Evolutionary conservation across 495 filamentous ascomycete genomes (phyloP).

Genomic region (Podospora tetraspora): DNA sequence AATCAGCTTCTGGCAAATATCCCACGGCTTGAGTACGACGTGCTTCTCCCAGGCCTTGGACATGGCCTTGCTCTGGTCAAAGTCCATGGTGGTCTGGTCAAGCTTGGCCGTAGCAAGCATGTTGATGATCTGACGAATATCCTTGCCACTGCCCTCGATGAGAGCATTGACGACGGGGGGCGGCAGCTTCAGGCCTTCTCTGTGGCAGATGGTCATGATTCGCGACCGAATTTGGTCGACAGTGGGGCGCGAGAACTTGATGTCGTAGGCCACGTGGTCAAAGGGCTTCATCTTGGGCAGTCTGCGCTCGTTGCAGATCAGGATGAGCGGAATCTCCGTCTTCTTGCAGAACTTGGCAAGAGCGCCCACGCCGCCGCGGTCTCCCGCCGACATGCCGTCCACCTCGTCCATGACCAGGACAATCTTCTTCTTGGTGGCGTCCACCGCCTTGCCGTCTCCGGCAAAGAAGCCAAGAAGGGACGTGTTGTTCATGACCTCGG

Average conservation of each 20-base stretch:
- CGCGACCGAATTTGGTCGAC: conserved; percentile 82
- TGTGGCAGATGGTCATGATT: conserved; percentile 88
- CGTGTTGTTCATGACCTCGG: conserved; percentile 86
- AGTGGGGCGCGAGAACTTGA: conserved; percentile 85
- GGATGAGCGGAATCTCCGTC: conserved; percentile 87
- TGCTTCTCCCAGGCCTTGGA: conserved; percentile 98
- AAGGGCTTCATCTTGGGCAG: conserved; percentile 98
- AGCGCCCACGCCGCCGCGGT: conserved; percentile 92
- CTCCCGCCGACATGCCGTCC: conserved; percentile 97
- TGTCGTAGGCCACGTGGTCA: conserved; percentile 72
- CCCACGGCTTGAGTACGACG: conserved; percentile 93
- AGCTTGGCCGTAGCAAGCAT: conserved; percentile 94
- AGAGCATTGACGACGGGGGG: conserved; percentile 84
- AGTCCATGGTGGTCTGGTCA: conserved; percentile 72
- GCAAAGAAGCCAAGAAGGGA: conserved; percentile 90
- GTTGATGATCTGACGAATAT: conserved; percentile 97
- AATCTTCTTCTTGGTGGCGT: conserved; percentile 79
- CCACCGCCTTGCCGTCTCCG: conserved; percentile 72
- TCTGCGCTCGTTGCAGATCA: conserved; percentile 94
- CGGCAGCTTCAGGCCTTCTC: conserved; percentile 84
- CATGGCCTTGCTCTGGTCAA: conserved; percentile 81
- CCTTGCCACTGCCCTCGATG: conserved; percentile 88
- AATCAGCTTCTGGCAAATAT: conserved; percentile 89
- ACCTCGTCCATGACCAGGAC: conserved; percentile 99
- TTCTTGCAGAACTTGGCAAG: conserved; percentile 91